A percentile compares a stretch with the other conserved stretches of the same genome.
Conservation (phyloP, 2,329 filamentous ascomycete genomes). For the Aurifilum marmelostoma region DNA sequence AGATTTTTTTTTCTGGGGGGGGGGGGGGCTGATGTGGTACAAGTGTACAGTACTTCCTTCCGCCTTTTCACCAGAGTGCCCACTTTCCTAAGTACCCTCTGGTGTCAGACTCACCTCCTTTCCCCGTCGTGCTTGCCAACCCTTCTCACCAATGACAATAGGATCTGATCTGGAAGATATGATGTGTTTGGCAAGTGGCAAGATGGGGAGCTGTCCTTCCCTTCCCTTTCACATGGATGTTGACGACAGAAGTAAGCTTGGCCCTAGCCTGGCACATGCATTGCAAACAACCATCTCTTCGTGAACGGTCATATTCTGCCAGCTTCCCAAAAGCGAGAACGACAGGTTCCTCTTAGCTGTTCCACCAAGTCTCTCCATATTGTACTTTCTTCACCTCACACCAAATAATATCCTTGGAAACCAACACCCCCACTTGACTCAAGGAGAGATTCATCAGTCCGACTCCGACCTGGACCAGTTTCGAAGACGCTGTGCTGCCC, state of each 20-base stretch:
- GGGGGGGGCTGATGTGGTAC: neutral
- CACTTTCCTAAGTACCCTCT: neutral
- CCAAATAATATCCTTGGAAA: neutral
- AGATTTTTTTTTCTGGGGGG: neutral
- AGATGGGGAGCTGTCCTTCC: neutral
- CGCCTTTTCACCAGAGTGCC: neutral
- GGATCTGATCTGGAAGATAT: neutral
- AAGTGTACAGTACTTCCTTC: neutral
- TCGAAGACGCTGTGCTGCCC: constrained; percentile 15
- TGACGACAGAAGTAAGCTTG: neutral
- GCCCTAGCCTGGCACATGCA: neutral
- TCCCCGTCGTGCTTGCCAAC: constrained; percentile 7
- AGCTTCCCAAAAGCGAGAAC: neutral
- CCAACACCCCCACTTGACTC: constrained; percentile 7
- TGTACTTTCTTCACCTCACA: neutral
- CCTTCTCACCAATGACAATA: neutral
- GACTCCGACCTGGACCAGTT: constrained; percentile 2
- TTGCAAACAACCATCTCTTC: neutral
- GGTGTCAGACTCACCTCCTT: neutral
- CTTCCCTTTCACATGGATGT: neutral
- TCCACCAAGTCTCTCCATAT: neutral
- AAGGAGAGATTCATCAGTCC: constrained; percentile 11
- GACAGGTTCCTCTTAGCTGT: neutral
- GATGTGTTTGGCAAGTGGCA: constrained; percentile 5
- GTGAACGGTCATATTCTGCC: neutral